phyloP scores from a whole-genome alignment of 163 green algal species.

The Scenedesmus sp. region DNA sequence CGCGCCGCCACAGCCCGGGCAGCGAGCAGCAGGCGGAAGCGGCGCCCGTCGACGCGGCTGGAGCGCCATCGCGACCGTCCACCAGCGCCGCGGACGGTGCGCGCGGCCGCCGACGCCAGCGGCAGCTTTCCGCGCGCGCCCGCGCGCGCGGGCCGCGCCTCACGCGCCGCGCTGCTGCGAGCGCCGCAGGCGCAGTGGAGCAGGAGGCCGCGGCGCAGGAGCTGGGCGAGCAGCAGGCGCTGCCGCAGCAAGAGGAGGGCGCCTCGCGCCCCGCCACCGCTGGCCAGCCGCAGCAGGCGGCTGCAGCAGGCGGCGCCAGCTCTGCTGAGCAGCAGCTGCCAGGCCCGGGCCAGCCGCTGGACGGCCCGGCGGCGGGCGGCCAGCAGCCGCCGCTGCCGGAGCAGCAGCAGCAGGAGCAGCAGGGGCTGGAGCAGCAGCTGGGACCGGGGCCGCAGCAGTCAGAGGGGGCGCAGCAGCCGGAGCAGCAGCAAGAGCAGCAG shows the following conservation, averaged over 20 bases:
- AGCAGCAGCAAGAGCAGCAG: conserved; percentile 17
- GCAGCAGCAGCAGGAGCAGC: conserved; percentile 21
- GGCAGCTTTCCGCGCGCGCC: no score
- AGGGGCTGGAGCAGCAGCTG: conserved; percentile 9
- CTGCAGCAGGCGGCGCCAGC: neutral
- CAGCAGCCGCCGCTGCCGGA: neutral
- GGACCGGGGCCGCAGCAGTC: neutral
- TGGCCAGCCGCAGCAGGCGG: conserved; percentile 2
- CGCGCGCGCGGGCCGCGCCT: no score
- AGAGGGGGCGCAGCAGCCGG: conserved; percentile 4
- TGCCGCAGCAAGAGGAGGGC: neutral
- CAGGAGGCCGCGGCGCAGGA: neutral
- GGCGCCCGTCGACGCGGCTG: no score
- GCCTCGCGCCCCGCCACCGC: no score
- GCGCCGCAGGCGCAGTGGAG: neutral
- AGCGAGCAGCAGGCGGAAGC: no score
- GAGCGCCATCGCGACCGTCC: no score
- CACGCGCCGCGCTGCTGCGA: neutral
- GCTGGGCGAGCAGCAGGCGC: neutral
- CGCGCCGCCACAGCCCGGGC: no score
- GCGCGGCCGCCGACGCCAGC: no score
- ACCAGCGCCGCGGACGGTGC: no score
- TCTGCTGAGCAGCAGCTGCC: neutral
- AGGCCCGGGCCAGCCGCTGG: neutral
- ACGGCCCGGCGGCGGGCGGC: neutral